Evolutionary conservation across 495 filamentous ascomycete species (phyloP), one percentile per base, ranked within the genome.

Genomic region (Achaetomiella virescens): DNA sequence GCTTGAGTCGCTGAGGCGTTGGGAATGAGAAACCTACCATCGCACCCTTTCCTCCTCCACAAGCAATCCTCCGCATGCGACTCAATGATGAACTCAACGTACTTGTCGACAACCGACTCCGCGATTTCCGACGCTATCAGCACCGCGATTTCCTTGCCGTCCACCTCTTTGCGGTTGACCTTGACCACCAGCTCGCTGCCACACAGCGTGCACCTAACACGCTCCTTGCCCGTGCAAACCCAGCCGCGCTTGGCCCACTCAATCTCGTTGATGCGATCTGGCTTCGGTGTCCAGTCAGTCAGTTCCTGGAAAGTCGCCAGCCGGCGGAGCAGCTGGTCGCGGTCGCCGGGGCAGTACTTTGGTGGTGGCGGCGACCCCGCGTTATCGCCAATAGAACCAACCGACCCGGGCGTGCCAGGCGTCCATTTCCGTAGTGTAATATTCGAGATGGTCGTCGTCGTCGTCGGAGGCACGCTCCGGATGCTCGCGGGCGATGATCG

Each of bases 201-300:
- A 66, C 93, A 97, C 5, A 91, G 82, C 29, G 82, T 83, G 70
- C 93, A 98, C 22, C 80, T 80, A 36, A 97, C 91, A 11, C 85
- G 83, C 69, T 93, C 87, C 61, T 83, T 83, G 60, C 85, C 87
- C 20, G 85, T 81, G 66, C 92, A 97, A 2, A 83, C 78, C 93
- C 93, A 98, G 2, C 93, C 93, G 29, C 87, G 78, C 75, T 91
- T 96, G 7, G 92, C 91, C 95, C 95, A 98, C 70, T 89, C 84
- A 6, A 97, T 87, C 71, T 97, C 93, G 65, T 83, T 91, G 59
- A 97, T 85, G 35, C 75, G 71, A 11, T 87, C 76, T 3, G 93
- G 89, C 73, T 88, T 97, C 51, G 77, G 85, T 61, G 77, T 81
- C 93, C 93, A 98, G 64, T 87, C 81, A 55, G 90, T 91, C 41